Percentiles rank a stretch among this genome's conserved stretches.
These are phyloP conservation scores for Houttuynia cordata DNA, from an alignment of 164 flowering plant genomes.

Conservation along the genomic window DNA sequence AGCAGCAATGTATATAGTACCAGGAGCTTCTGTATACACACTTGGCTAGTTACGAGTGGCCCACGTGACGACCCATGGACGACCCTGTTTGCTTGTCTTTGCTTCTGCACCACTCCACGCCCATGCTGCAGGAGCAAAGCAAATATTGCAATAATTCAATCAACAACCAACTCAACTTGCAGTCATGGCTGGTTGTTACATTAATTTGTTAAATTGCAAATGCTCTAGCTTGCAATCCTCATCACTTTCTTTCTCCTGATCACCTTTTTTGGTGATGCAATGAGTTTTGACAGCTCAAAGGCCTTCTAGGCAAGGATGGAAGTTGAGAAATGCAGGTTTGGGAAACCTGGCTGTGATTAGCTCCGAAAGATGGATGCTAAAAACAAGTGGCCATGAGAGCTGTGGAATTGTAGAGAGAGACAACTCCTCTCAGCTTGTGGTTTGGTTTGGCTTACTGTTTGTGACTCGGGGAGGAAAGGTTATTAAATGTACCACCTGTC, in stretches of 20 bases:
- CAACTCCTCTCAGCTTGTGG: not conserved
- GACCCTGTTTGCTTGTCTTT: slow-evolving; percentile 12
- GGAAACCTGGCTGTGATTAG: not conserved
- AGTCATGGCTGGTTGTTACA: not conserved
- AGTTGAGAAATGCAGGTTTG: too few species aligned
- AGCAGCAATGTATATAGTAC: slow-evolving; percentile 17
- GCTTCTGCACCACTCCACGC: slow-evolving; percentile 25
- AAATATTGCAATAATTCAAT: slow-evolving; percentile 1
- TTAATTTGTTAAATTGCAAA: not conserved
- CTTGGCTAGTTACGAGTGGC: slow-evolving; percentile 6
- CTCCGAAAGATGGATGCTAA: not conserved
- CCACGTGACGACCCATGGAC: slow-evolving; percentile 22
- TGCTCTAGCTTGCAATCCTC: not conserved
- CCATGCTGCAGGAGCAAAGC: slow-evolving; percentile 4
- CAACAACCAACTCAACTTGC: slow-evolving; percentile 8
- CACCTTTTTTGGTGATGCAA: not conserved
- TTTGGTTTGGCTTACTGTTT: not conserved
- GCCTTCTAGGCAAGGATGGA: not conserved
- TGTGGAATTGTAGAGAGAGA: not conserved
- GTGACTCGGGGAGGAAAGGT: not conserved
- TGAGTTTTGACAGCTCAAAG: slow-evolving; percentile 9
- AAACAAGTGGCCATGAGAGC: too few species aligned
- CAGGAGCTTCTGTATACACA: slow-evolving; percentile 24
- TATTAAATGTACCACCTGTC: slow-evolving; percentile 7
- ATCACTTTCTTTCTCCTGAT: not conserved